phyloP scores from a whole-genome alignment of 1,284 basidiomycete genomes.

The Dichomitus squalens region DNA sequence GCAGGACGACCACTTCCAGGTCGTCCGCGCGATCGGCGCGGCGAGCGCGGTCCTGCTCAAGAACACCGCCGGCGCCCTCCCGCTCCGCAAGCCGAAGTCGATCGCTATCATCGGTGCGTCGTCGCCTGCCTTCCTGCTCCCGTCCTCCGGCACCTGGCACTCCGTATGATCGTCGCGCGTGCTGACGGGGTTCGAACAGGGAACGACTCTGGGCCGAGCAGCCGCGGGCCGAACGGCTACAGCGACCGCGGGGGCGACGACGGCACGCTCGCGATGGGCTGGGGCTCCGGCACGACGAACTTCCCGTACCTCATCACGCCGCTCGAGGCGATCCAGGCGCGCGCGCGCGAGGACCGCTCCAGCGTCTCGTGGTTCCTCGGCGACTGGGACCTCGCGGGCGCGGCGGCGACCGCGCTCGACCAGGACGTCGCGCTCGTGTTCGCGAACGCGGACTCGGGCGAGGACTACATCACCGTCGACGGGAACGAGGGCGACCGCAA shows the following conservation, averaged over 20 bases:
- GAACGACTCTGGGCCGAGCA: constrained; percentile 68
- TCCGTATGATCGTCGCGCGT: too few species aligned
- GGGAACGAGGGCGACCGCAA: constrained; percentile 67
- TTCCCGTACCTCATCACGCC: constrained; percentile 69
- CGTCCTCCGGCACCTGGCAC: not conserved
- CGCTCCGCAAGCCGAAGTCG: constrained; percentile 59
- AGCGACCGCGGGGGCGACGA: constrained; percentile 63
- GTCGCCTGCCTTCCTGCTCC: not conserved
- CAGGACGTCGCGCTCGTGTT: constrained; percentile 75
- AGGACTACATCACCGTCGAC: not conserved
- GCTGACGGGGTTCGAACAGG: not conserved
- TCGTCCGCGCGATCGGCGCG: constrained; percentile 76
- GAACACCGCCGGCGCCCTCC: constrained; percentile 70
- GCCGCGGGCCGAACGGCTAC: constrained; percentile 75
- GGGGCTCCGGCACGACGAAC: constrained; percentile 58
- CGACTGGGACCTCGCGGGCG: constrained; percentile 62
- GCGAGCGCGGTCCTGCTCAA: constrained; percentile 83
- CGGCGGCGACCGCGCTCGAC: constrained; percentile 49
- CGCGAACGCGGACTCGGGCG: constrained; percentile 75
- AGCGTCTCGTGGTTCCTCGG: constrained; percentile 59
- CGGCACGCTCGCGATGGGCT: constrained; percentile 83
- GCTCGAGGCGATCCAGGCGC: constrained; percentile 70
- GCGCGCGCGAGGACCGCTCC: constrained; percentile 57
- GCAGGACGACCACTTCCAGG: constrained; percentile 69
- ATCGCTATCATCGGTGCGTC: constrained; percentile 57